These are phyloP conservation scores for Tritrichomonas musculus DNA, from an alignment of 208 protist species.

Conservation along the genomic window DNA sequence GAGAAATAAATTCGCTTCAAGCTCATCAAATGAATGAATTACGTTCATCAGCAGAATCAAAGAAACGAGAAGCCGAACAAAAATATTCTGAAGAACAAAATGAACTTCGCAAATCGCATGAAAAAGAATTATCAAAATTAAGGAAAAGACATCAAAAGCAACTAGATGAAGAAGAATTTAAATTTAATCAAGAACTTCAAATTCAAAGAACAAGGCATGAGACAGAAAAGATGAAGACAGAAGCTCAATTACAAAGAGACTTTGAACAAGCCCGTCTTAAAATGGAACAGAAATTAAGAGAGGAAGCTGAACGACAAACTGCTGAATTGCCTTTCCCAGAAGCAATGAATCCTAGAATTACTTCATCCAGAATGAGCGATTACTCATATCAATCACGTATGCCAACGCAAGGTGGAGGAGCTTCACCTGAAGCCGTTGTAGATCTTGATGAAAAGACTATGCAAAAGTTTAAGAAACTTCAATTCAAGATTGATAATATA, in stretches of 20 bases:
- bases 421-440: background rate
- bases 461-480: background rate
- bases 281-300: background rate
- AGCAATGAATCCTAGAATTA: too few relatives aligned
- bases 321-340: too few relatives aligned
- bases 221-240: background rate
- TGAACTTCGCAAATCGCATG: background rate
- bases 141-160: background rate
- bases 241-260: background rate
- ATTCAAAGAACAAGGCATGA: background rate
- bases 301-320: background rate
- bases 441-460: background rate
- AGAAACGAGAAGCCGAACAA: background rate
- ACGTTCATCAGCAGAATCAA: background rate
- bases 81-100: background rate
- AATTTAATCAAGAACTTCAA: background rate
- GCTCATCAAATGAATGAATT: background rate
- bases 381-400: background rate
- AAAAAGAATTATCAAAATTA: background rate
- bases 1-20: background rate
- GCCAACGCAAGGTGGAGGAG: background rate
- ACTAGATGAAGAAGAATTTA: background rate
- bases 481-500: conserved; percentile 10
- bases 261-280: background rate
- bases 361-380: too few relatives aligned